Conservation (phyloP, 1,284 basidiomycete species). For the Heterobasidion irregulare region DNA sequence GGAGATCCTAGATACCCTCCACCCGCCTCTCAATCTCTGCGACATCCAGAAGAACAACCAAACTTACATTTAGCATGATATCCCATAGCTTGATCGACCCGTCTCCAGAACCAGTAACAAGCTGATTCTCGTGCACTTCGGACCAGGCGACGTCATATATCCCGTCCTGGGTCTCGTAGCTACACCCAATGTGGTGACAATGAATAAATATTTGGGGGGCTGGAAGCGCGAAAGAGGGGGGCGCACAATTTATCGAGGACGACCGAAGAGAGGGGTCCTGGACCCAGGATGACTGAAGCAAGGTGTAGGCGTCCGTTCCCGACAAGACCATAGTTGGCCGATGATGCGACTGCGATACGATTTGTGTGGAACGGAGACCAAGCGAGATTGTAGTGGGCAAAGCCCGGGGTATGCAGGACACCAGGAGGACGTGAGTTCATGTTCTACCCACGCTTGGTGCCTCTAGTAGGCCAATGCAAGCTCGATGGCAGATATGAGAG, state of each 20-base stretch:
- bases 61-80: slow-evolving; percentile 72
- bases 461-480: too few species aligned
- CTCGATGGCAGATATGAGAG: too few species aligned
- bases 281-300: slow-evolving; percentile 42
- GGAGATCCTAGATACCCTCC: slow-evolving; percentile 61
- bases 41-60: slow-evolving; percentile 1
- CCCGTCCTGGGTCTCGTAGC: slow-evolving; percentile 92
- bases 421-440: slow-evolving; percentile 24
- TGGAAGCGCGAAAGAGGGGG: neutral
- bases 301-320: slow-evolving; percentile 88
- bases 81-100: slow-evolving; percentile 93
- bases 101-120: slow-evolving; percentile 86
- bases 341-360: slow-evolving; percentile 79
- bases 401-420: slow-evolving; percentile 66
- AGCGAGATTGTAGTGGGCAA: slow-evolving; percentile 81
- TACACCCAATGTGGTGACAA: slow-evolving; percentile 22
- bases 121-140: slow-evolving; percentile 90
- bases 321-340: slow-evolving; percentile 92
- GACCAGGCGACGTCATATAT: slow-evolving; percentile 92
- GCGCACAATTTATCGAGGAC: slow-evolving; percentile 61
- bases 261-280: slow-evolving; percentile 34
- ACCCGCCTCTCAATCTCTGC: slow-evolving; percentile 13
- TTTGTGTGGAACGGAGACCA: slow-evolving; percentile 91
- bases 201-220: slow-evolving; percentile 17
- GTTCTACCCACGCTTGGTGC: neutral